These are phyloP conservation scores for Pseudohalonectria lignicola DNA, from an alignment of 2,329 filamentous ascomycete genomes.

Conservation along the genomic window DNA sequence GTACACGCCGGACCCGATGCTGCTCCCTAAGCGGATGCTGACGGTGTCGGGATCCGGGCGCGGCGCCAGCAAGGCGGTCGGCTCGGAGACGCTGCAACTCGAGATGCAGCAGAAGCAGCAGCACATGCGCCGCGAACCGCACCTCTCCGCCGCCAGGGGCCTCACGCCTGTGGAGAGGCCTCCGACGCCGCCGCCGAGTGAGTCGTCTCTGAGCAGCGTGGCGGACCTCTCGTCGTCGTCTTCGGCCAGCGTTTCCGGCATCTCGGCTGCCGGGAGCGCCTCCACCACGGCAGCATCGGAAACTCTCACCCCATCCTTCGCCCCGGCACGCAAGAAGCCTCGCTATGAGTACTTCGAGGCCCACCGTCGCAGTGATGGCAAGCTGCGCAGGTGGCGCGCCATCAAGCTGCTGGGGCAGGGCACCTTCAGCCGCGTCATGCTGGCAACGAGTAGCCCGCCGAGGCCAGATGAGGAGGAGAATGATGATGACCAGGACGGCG, in stretches of 20 bases:
- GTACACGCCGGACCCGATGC: slow-evolving; percentile 64
- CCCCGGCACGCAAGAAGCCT: slow-evolving; percentile 27
- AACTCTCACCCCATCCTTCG: too few species aligned
- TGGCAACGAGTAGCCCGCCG: slow-evolving; percentile 69
- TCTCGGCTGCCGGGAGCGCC: not conserved
- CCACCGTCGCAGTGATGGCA: slow-evolving; percentile 52
- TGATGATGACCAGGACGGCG: slow-evolving; percentile 12
- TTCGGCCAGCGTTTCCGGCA: not conserved
- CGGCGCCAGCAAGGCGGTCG: slow-evolving; percentile 26
- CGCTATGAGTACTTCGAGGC: slow-evolving; percentile 59
- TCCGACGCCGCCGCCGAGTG: slow-evolving; percentile 75
- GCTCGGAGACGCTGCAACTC: slow-evolving; percentile 7
- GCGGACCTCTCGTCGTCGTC: slow-evolving; percentile 19
- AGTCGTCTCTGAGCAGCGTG: slow-evolving; percentile 44
- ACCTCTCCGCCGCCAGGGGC: slow-evolving; percentile 69
- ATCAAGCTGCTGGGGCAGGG: slow-evolving; percentile 78
- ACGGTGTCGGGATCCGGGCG: slow-evolving; percentile 57
- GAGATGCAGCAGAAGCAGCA: slow-evolving; percentile 14
- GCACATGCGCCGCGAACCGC: slow-evolving; percentile 61
- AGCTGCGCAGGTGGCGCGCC: slow-evolving; percentile 67
- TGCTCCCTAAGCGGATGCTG: slow-evolving; percentile 59
- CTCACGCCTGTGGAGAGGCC: slow-evolving; percentile 52
- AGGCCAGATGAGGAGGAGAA: slow-evolving; percentile 26
- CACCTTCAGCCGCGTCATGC: slow-evolving; percentile 88
- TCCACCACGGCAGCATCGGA: slow-evolving; percentile 25